Evolutionary conservation across 371 early-diverging fungal genomes (phyloP), one percentile per base, ranked within the genome.

Genomic region (Apophysomyces elegans): DNA sequence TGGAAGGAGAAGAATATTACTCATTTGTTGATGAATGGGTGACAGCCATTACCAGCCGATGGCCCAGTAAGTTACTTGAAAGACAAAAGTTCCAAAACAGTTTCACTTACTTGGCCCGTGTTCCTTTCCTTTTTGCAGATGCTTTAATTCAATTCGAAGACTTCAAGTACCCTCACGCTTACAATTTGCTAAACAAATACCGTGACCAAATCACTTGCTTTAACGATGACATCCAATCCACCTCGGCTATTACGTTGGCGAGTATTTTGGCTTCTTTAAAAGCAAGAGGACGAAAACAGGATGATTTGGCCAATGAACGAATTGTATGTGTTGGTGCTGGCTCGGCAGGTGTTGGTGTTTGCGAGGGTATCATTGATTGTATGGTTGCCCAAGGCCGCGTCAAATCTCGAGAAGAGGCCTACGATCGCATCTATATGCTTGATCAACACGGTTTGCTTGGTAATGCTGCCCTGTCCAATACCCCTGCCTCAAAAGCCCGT

Each of bases 281-380:
- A 64, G 86, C 84, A 11, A 81, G 87, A 64, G 74, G 83, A 0
- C 47, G 47, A 13, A 54, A 75, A 26, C 79, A 80, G 59, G 83
- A 87, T 7, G 71, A 72, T 11, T 58, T 83, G 14, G 59, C 66
- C 7, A 59, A 79, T 44, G 83, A 83, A 58, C 80, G 83, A 16
- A 85, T 89, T 39, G 69, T 90, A 11, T 88, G 87, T 67, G 85
- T 88, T 26, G 90, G 90, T 21, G 88, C 90, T n/a, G 90, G 90
- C 5, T 83, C 85, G 38, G 88, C 90, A 12, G 90, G 88, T 62
- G 86, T 88, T 6, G 90, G 90, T 74, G 87, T 88, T 2, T 86
- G 88, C 65, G 88, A 88, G 68, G 86, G 87, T 54, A 88, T 86
- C 47, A 66, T 86, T 44, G 86, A 86, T 68, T 80, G 83, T 57